A percentile compares a stretch with the other conserved stretches of the same genome.
phyloP scores from a whole-genome alignment of 2,329 filamentous ascomycete genomes.

The Colletotrichum phormii region DNA sequence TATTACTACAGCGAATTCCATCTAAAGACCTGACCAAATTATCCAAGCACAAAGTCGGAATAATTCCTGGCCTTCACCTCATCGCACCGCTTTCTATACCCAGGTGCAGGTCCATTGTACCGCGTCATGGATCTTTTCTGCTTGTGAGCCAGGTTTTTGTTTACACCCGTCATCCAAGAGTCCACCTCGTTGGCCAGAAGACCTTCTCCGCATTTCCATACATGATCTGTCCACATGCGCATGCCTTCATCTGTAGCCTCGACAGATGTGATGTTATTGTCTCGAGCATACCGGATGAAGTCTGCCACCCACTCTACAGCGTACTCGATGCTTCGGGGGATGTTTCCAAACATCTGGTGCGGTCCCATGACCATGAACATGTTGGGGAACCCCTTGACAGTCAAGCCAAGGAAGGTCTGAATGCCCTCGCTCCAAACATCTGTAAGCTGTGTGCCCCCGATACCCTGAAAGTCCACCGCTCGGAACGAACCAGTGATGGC shows the following conservation, averaged over 20 bases:
- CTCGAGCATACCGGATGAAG: slow-evolving; percentile 47
- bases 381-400: slow-evolving; percentile 57
- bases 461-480: slow-evolving; percentile 48
- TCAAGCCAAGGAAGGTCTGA: slow-evolving; percentile 55
- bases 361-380: slow-evolving; percentile 60
- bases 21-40: background rate
- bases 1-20: background rate
- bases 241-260: slow-evolving; percentile 54
- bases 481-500: slow-evolving; percentile 44
- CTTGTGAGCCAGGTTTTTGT: slow-evolving; percentile 61
- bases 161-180: slow-evolving; percentile 67
- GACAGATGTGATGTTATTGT: slow-evolving; percentile 48
- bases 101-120: slow-evolving; percentile 58
- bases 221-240: slow-evolving; percentile 59
- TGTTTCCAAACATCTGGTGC: slow-evolving; percentile 57
- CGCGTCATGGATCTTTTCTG: slow-evolving; percentile 58
- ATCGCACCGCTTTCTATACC: slow-evolving; percentile 53
- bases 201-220: slow-evolving; percentile 57
- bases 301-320: slow-evolving; percentile 53
- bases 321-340: slow-evolving; percentile 54
- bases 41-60: slow-evolving; percentile 12
- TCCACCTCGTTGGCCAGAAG: slow-evolving; percentile 60
- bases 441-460: slow-evolving; percentile 39
- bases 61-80: slow-evolving; percentile 43
- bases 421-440: slow-evolving; percentile 50